A percentile compares a stretch with the other conserved stretches of the same genome.
These are phyloP conservation scores for Apiospora kogelbergensis DNA, from an alignment of 2,329 filamentous ascomycete species.

Conservation along the genomic window DNA sequence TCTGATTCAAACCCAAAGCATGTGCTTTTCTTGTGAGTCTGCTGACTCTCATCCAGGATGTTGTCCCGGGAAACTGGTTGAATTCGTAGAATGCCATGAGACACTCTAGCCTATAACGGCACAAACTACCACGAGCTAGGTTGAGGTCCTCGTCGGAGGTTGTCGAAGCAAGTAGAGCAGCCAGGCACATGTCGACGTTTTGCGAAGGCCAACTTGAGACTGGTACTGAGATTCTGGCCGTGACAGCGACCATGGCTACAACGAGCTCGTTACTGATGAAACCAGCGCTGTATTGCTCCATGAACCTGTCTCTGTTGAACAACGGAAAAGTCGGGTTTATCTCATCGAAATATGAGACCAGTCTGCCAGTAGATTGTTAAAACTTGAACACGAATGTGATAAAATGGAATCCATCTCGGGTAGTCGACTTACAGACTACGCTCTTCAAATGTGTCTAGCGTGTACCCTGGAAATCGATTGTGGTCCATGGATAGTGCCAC, in stretches of 20 bases:
- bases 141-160: slow-evolving; percentile 15
- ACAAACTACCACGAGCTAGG: slow-evolving; percentile 17
- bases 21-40: slow-evolving; percentile 35
- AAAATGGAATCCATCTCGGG: background rate
- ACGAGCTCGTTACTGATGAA: slow-evolving; percentile 22
- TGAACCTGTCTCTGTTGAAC: slow-evolving; percentile 26
- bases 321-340: slow-evolving; percentile 31
- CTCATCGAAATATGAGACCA: slow-evolving; percentile 30
- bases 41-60: slow-evolving; percentile 33
- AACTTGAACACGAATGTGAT: background rate
- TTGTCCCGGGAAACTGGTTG: slow-evolving; percentile 33
- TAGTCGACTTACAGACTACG: background rate
- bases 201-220: slow-evolving; percentile 22
- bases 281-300: slow-evolving; percentile 25
- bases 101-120: slow-evolving; percentile 32
- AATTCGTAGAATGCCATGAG: slow-evolving; percentile 37
- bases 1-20: slow-evolving; percentile 31
- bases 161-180: slow-evolving; percentile 19
- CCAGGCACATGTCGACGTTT: slow-evolving; percentile 24
- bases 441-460: background rate
- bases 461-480: background rate
- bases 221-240: slow-evolving; percentile 27
- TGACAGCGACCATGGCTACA: slow-evolving; percentile 28
- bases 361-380: slow-evolving; percentile 11
- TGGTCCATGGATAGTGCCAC: background rate